Percentiles rank a stretch among this genome's conserved stretches.
Conservation (phyloP, 2,329 filamentous ascomycete genomes). For the Colletotrichum orchidophilum region DNA sequence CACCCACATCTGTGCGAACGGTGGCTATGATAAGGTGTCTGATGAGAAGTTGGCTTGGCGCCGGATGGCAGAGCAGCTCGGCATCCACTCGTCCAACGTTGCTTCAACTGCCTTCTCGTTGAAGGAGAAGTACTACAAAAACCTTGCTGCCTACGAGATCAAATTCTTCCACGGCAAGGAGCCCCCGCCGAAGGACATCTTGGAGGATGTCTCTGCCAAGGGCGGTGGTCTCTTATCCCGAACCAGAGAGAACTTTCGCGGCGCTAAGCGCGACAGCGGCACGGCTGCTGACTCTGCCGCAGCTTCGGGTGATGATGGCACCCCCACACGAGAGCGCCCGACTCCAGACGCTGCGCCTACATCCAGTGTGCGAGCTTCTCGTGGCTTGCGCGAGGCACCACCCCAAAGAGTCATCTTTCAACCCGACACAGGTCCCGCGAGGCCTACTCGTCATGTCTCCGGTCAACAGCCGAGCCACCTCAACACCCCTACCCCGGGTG, state of each 20-base stretch:
- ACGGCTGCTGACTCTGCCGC: conserved; percentile 27
- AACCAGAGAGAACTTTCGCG: conserved; percentile 78
- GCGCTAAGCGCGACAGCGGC: conserved; percentile 53
- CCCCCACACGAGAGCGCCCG: conserved; percentile 63
- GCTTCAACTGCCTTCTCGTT: conserved; percentile 86
- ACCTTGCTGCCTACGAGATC: conserved; percentile 88
- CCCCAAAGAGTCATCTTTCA: conserved; percentile 87
- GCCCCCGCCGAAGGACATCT: conserved; percentile 86
- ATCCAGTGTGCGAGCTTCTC: conserved; percentile 63
- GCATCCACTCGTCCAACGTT: conserved; percentile 78
- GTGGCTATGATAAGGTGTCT: conserved; percentile 87
- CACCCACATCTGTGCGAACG: conserved; percentile 77
- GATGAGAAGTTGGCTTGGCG: conserved; percentile 89
- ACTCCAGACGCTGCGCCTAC: conserved; percentile 61
- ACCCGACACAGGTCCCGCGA: conserved; percentile 74
- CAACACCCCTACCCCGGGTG: conserved; percentile 38
- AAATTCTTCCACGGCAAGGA: conserved; percentile 79
- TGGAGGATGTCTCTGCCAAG: conserved; percentile 88
- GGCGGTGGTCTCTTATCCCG: conserved; percentile 82
- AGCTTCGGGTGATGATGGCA: conserved; percentile 47
- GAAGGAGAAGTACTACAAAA: conserved; percentile 91
- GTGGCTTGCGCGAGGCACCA: conserved; percentile 82
- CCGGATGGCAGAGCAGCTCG: conserved; percentile 78
- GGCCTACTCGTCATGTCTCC: conserved; percentile 69
- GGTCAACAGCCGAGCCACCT: conserved; percentile 35